phyloP scores from a whole-genome alignment of 139 green algal species.

The Marvania coccoides region DNA sequence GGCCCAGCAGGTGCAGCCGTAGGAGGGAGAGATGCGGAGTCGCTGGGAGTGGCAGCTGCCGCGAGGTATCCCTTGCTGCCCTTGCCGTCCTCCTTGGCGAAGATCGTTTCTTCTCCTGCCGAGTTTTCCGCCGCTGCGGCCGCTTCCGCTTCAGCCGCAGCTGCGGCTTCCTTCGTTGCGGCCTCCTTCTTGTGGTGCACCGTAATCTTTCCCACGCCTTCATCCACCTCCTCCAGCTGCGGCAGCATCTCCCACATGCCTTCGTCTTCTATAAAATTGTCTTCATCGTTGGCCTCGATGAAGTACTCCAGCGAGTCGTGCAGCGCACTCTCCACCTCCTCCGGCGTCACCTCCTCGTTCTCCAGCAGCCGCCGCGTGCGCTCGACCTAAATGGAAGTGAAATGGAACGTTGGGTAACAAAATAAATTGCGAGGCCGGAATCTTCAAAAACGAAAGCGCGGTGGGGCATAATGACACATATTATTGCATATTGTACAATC shows the following conservation, averaged over 20 bases:
- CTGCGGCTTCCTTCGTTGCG: too few relatives aligned
- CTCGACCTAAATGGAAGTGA: too few relatives aligned
- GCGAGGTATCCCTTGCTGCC: not conserved
- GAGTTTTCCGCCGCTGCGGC: not conserved
- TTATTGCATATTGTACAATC: too few relatives aligned
- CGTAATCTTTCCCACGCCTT: conserved; percentile 18
- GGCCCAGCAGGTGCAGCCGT: too few relatives aligned
- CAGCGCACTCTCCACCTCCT: conserved; percentile 25
- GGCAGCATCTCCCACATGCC: not conserved
- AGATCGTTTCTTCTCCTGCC: not conserved
- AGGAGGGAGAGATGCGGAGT: too few relatives aligned
- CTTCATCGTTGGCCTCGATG: conserved; percentile 1
- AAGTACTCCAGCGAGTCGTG: conserved; percentile 31
- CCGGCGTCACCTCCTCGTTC: conserved; percentile 27
- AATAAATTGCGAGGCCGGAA: too few relatives aligned
- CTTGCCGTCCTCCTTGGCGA: not conserved
- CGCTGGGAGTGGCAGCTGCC: not conserved
- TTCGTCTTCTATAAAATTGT: conserved; percentile 8
- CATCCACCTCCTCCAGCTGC: conserved; percentile 12
- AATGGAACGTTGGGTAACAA: not conserved
- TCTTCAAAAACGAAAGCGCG: too few relatives aligned
- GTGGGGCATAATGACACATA: too few relatives aligned
- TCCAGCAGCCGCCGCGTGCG: conserved; percentile 33
- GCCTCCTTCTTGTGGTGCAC: too few relatives aligned
- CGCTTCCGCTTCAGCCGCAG: not conserved